A percentile compares a stretch with the other conserved stretches of the same genome.
These are phyloP conservation scores for Urostyla sp. DNA, from an alignment of 73 alveolate species.

Conservation along the genomic window DNA sequence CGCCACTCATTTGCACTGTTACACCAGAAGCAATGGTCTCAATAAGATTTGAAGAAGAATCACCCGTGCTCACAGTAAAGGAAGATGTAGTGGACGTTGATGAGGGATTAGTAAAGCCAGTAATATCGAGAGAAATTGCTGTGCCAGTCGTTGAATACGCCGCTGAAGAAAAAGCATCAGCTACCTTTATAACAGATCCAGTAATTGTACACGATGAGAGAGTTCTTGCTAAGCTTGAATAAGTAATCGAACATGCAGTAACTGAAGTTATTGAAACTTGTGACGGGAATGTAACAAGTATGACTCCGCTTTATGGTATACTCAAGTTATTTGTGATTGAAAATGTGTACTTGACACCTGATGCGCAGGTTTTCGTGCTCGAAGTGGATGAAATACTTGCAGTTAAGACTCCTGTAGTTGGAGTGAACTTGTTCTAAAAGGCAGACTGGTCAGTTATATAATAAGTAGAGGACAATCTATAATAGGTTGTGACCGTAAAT, in stretches of 20 bases:
- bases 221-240: neutral
- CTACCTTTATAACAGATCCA: neutral
- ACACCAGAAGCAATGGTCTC: conserved; percentile 36
- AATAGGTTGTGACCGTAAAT: conserved; percentile 7
- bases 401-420: neutral
- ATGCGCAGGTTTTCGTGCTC: neutral
- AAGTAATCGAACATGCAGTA: neutral
- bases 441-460: neutral
- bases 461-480: neutral
- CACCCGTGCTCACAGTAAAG: conserved; percentile 27
- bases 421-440: neutral
- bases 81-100: neutral
- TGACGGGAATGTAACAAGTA: conserved; percentile 26
- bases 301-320: neutral
- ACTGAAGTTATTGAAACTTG: neutral
- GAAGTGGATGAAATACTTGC: neutral
- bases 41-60: neutral
- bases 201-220: neutral
- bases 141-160: neutral
- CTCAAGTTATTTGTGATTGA: neutral
- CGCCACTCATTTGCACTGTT: conserved; percentile 11
- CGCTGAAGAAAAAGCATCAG: neutral
- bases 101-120: conserved; percentile 8
- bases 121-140: neutral
- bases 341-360: neutral